phyloP scores from a whole-genome alignment of 495 filamentous ascomycete species.

The Trichoderma orchidacearum region DNA sequence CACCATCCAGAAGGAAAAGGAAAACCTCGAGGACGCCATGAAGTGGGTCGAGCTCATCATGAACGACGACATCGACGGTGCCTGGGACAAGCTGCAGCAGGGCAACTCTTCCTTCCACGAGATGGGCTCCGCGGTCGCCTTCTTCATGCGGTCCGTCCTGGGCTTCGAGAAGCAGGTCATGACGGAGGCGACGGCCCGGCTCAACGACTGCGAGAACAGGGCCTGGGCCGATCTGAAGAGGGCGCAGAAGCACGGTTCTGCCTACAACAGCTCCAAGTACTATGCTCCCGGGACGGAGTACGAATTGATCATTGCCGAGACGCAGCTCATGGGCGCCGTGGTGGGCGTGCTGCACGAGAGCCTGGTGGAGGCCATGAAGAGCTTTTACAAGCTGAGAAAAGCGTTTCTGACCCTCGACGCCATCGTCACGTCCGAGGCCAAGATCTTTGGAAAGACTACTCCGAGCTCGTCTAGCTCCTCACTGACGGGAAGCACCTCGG shows the following conservation, averaged over 20 bases:
- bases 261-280: slow-evolving; percentile 33
- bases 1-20: slow-evolving; percentile 10
- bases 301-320: slow-evolving; percentile 57
- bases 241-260: slow-evolving; percentile 38
- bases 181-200: slow-evolving; percentile 61
- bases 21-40: slow-evolving; percentile 36
- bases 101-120: slow-evolving; percentile 85
- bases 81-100: slow-evolving; percentile 56
- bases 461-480: background rate
- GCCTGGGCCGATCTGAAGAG: slow-evolving; percentile 69
- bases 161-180: slow-evolving; percentile 95
- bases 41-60: slow-evolving; percentile 49
- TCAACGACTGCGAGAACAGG: slow-evolving; percentile 65
- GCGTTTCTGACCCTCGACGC: slow-evolving; percentile 74
- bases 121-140: slow-evolving; percentile 67
- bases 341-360: slow-evolving; percentile 85
- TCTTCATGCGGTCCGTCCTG: slow-evolving; percentile 73
- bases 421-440: slow-evolving; percentile 39
- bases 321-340: slow-evolving; percentile 81
- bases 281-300: slow-evolving; percentile 81
- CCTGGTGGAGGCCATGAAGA: slow-evolving; percentile 78
- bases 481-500: background rate
- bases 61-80: slow-evolving; percentile 84
- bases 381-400: slow-evolving; percentile 86
- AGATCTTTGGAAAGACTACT: slow-evolving; percentile 15